Conservation (phyloP, 345 rosid species). For the Isatis tinctoria region DNA sequence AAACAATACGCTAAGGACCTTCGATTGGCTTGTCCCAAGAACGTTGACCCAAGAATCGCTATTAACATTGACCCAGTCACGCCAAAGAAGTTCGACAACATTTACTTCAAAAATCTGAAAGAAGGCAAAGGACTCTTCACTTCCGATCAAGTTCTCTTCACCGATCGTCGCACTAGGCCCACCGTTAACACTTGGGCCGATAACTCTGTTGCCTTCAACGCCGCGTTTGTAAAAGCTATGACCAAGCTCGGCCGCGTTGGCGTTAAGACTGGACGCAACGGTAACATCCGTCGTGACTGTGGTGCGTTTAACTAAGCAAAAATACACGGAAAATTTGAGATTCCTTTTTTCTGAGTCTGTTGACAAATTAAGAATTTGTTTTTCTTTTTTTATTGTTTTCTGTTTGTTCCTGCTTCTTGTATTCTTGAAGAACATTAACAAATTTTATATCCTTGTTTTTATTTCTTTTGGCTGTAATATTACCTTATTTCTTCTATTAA, state of each 20-base stretch:
- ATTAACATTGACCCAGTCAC: constrained; percentile 73
- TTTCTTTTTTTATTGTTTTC: background rate
- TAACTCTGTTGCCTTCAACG: constrained; percentile 36
- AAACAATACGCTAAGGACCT: constrained; percentile 49
- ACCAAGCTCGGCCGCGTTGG: constrained; percentile 75
- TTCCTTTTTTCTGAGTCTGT: background rate
- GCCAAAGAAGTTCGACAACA: constrained; percentile 60
- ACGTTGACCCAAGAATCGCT: constrained; percentile 68
- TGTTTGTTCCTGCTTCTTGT: constrained; percentile 18
- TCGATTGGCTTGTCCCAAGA: constrained; percentile 57
- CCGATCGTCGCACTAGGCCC: constrained; percentile 54
- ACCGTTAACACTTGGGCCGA: constrained; percentile 63
- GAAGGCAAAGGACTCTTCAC: constrained; percentile 73
- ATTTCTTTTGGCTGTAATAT: background rate
- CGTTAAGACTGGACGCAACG: constrained; percentile 51
- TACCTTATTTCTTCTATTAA: background rate
- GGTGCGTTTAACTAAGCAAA: constrained; percentile 37
- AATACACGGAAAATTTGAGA: too few relatives aligned
- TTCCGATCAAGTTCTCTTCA: constrained; percentile 69
- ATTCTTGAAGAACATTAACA: background rate
- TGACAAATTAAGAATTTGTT: background rate
- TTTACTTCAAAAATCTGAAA: constrained; percentile 63
- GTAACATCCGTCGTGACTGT: constrained; percentile 65
- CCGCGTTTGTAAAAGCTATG: constrained; percentile 57
- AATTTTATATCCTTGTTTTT: background rate